Conservation (phyloP, 78 protist species). For the Salpingoeca rosetta region DNA sequence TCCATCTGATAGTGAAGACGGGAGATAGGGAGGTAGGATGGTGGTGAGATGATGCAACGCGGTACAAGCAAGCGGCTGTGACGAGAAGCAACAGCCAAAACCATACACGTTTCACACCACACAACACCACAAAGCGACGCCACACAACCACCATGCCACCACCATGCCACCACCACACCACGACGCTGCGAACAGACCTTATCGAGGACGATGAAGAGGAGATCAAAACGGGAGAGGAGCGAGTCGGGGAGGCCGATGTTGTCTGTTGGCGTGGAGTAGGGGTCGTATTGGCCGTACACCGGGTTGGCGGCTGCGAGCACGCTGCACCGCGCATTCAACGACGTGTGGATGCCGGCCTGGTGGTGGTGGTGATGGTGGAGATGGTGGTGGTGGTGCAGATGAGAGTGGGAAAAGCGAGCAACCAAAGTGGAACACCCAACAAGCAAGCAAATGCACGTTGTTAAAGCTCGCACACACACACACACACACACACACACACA, state of each 20-base stretch:
- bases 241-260: slow-evolving; percentile 97
- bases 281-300: slow-evolving; percentile 82
- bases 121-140: no score
- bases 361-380: no score
- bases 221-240: slow-evolving; percentile 98
- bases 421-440: no score
- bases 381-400: no score
- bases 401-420: no score
- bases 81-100: neutral
- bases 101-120: neutral
- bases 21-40: no score
- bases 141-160: neutral
- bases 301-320: slow-evolving; percentile 99
- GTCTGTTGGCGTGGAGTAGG: slow-evolving; percentile 36
- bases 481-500: neutral
- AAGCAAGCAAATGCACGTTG: neutral
- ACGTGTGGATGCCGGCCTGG: slow-evolving; percentile 96
- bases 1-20: no score
- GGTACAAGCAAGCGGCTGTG: no score
- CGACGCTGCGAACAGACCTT: slow-evolving; percentile 16
- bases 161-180: no score
- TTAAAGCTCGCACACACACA: neutral
- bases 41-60: no score
- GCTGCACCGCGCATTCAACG: slow-evolving; percentile 95
- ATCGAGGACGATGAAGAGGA: slow-evolving; percentile 95